A percentile compares a stretch with the other conserved stretches of the same genome.
phyloP scores from a whole-genome alignment of 2,329 filamentous ascomycete species.

The Xylariomycetidae sp. region DNA sequence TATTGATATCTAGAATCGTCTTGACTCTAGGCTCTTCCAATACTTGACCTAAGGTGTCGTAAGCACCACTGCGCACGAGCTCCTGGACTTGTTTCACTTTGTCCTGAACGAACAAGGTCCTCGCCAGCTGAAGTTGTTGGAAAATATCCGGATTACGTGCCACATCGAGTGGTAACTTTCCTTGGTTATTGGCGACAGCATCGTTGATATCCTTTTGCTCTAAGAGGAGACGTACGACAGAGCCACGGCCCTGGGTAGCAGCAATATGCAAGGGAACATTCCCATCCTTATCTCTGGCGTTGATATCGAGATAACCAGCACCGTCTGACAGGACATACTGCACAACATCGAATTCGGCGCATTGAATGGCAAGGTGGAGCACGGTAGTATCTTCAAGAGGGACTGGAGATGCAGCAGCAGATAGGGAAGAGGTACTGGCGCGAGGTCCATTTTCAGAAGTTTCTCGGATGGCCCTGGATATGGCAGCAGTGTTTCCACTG shows the following conservation, averaged over 20 bases:
- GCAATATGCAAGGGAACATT: slow-evolving; percentile 92
- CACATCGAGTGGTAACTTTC: slow-evolving; percentile 80
- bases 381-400: slow-evolving; percentile 79
- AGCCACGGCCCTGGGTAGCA: slow-evolving; percentile 71
- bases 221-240: slow-evolving; percentile 78
- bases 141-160: slow-evolving; percentile 93
- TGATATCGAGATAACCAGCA: slow-evolving; percentile 67
- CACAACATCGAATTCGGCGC: slow-evolving; percentile 85
- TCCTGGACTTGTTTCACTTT: slow-evolving; percentile 82
- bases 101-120: slow-evolving; percentile 82
- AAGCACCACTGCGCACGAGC: slow-evolving; percentile 67
- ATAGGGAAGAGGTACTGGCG: slow-evolving; percentile 53
- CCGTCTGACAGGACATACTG: slow-evolving; percentile 88
- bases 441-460: slow-evolving; percentile 48
- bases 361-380: slow-evolving; percentile 90
- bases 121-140: slow-evolving; percentile 84
- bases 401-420: slow-evolving; percentile 35
- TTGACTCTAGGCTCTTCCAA: slow-evolving; percentile 82
- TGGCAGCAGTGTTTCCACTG: slow-evolving; percentile 84
- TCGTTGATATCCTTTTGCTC: slow-evolving; percentile 85
- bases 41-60: slow-evolving; percentile 72
- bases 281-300: slow-evolving; percentile 85
- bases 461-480: slow-evolving; percentile 79
- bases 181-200: slow-evolving; percentile 76
- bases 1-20: slow-evolving; percentile 87